phyloP scores from a whole-genome alignment of 257 asterid genomes.

The Handroanthus guayacan region DNA sequence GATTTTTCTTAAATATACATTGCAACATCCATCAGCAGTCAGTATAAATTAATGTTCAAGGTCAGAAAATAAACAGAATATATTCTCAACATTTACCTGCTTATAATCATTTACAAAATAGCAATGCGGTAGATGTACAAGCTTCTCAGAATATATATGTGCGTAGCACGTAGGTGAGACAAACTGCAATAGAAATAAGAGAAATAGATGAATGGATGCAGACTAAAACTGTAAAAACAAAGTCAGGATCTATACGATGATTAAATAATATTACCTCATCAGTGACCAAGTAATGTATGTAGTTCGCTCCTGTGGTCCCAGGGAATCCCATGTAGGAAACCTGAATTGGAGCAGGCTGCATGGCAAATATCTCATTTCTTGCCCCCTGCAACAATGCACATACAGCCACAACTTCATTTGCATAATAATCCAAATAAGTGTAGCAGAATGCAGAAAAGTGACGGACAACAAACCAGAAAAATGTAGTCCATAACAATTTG shows the following conservation, averaged over 20 bases:
- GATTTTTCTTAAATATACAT: conserved; percentile 69
- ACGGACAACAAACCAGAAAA: conserved; percentile 16
- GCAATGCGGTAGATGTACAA: conserved; percentile 97
- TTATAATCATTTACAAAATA: conserved; percentile 97
- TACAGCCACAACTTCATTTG: conserved; percentile 23
- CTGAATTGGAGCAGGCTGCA: conserved; percentile 99
- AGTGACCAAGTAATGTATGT: conserved; percentile 91
- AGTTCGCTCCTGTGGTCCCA: conserved; percentile 96
- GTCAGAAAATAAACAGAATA: neutral
- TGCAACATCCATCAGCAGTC: conserved; percentile 27
- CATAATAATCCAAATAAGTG: conserved; percentile 1
- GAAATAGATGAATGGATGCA: conserved; percentile 19
- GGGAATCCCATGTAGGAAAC: conserved; percentile 99
- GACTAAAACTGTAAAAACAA: neutral
- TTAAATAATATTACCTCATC: conserved; percentile 73
- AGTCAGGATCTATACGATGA: too few relatives aligned
- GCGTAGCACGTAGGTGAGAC: conserved; percentile 86
- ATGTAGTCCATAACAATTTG: conserved; percentile 9
- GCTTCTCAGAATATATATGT: conserved; percentile 91
- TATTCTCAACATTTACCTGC: conserved; percentile 63
- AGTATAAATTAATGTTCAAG: conserved; percentile 24
- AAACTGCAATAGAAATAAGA: conserved; percentile 60
- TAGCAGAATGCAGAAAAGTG: conserved; percentile 10
- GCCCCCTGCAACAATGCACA: conserved; percentile 74
- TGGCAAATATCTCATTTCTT: conserved; percentile 96